Evolutionary conservation across 305 asterid species (phyloP), one percentile per base, ranked within the genome.

Genomic region (Fraxinus angustifolia): DNA sequence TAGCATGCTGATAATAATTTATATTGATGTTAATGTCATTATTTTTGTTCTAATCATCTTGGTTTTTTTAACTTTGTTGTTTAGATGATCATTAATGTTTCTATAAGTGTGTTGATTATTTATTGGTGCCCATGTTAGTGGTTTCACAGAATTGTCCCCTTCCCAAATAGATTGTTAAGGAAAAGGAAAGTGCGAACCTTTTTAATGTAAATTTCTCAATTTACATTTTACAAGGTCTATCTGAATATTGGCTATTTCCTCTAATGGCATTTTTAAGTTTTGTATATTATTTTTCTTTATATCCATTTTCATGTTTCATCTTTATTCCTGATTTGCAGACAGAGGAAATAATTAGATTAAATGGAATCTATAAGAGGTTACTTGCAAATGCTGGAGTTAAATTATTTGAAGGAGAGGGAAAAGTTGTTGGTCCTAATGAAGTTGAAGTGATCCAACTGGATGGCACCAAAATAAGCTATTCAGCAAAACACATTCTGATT

Each of bases 371-470:
- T 85, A 96, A 94, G 88, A 85, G 98, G 42, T 82, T 93, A 78
- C 99, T 96, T 85, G 81, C 97, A 81, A 92, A 87, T 85, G 93
- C 99, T n/a, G 97, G 96, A 80, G 99, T 94, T 79, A 94, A 94
- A 90, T 91, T 96, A 74, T 94, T 88, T 77, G 99, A 96, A 90
- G 99, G 99, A 83, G 98, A 93, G 88, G 99, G 99, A 82, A 92
- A 91, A 88, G 89, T 96, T 67, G 87, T 92, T 81, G 95, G 98
- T 85, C 98, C 98, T 68, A 92, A 96, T 90, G 98, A 96, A 81
- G 99, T 94, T 67, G 97, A 93, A 87, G 85, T 96, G 78, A 92
- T 87, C 76, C 99, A 94, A 80, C 84, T 96, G 90, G 99, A 96
- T 83, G 98, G 98, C 75, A 96, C 99, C 82, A 96, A 92, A 87